Percentiles rank a stretch among this genome's conserved stretches.
These are phyloP conservation scores for Podaxis carcinomalis DNA, from an alignment of 768 basidiomycete genomes.

Conservation along the genomic window DNA sequence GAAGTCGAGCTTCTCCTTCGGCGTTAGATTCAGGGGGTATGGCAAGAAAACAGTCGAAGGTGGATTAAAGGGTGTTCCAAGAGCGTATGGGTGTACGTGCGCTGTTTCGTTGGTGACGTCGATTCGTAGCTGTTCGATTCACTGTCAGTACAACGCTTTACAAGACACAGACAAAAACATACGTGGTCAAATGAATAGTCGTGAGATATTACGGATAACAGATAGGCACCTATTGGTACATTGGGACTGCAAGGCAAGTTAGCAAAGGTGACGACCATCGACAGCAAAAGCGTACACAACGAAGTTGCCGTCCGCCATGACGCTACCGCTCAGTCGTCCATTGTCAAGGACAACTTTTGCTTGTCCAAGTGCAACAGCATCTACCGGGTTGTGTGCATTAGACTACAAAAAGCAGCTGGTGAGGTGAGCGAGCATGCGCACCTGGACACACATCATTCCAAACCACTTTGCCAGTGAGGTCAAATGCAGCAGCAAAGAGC, in stretches of 20 bases:
- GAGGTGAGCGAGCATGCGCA: slow-evolving; percentile 25
- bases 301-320: slow-evolving; percentile 59
- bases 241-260: slow-evolving; percentile 43
- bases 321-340: slow-evolving; percentile 46
- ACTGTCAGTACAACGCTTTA: slow-evolving; percentile 1
- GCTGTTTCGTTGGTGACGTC: slow-evolving; percentile 46
- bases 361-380: slow-evolving; percentile 43
- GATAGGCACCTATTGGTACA: slow-evolving; percentile 64
- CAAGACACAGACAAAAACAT: slow-evolving; percentile 7
- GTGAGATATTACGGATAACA: slow-evolving; percentile 64
- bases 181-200: slow-evolving; percentile 74
- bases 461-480: slow-evolving; percentile 56
- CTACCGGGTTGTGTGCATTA: slow-evolving; percentile 6
- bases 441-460: slow-evolving; percentile 74
- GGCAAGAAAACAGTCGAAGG: slow-evolving; percentile 48
- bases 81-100: slow-evolving; percentile 57
- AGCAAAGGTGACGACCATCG: neutral
- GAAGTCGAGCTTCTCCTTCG: slow-evolving; percentile 56
- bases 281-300: slow-evolving; percentile 48
- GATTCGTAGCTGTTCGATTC: slow-evolving; percentile 52
- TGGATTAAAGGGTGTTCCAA: slow-evolving; percentile 67
- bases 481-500: slow-evolving; percentile 37
- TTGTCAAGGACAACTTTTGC: slow-evolving; percentile 61
- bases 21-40: slow-evolving; percentile 55
- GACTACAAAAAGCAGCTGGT: neutral